phyloP scores from a whole-genome alignment of 768 basidiomycete species.

The Suillus spraguei region DNA sequence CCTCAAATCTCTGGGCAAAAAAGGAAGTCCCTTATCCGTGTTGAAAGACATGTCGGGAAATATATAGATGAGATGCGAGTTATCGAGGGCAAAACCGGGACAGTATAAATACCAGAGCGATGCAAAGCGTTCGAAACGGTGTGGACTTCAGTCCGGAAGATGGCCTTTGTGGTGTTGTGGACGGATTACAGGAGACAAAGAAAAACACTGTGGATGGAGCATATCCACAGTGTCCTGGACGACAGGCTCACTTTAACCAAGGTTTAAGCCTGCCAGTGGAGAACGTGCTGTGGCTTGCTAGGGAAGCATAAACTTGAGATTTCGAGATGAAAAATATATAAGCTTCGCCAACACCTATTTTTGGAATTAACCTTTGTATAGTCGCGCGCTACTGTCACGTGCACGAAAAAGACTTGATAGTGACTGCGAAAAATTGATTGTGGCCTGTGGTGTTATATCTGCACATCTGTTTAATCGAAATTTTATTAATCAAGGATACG shows the following conservation, averaged over 20 bases:
- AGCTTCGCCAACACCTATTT: not conserved
- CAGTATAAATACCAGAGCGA: not conserved
- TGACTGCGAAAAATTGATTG: too few relatives aligned
- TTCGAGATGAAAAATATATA: too few relatives aligned
- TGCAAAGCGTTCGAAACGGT: not conserved
- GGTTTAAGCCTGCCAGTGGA: not conserved
- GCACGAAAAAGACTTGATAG: not conserved
- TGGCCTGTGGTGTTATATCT: too few relatives aligned
- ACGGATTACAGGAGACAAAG: not conserved
- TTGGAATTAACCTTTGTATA: not conserved
- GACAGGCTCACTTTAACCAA: not conserved
- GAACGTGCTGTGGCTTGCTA: not conserved
- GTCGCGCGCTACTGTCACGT: slow-evolving; percentile 11
- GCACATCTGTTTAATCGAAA: too few relatives aligned
- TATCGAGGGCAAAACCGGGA: not conserved
- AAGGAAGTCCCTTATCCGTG: slow-evolving; percentile 26
- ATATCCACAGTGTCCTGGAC: not conserved
- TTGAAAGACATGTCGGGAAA: slow-evolving; percentile 15
- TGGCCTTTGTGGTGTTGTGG: not conserved
- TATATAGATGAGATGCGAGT: not conserved
- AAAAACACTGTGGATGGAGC: not conserved
- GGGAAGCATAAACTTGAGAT: not conserved
- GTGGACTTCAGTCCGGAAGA: not conserved
- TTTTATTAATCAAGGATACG: too few relatives aligned
- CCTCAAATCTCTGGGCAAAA: slow-evolving; percentile 18